phyloP scores from a whole-genome alignment of 306 rosid genomes.

The Abrus pulchellus region DNA sequence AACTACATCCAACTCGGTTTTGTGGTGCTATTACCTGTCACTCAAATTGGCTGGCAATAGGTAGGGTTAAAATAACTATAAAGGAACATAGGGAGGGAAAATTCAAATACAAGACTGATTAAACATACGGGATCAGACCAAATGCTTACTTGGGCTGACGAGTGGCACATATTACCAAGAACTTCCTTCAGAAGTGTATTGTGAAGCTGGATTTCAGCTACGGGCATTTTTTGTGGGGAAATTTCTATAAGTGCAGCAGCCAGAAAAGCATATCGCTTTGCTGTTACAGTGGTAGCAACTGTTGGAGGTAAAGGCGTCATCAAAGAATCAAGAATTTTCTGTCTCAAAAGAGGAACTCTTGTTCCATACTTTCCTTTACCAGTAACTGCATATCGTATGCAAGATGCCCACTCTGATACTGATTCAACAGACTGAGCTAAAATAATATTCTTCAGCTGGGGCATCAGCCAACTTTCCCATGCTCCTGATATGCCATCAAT shows the following conservation, averaged over 20 bases:
- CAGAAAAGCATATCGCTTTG: conserved; percentile 94
- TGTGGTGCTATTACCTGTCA: neutral
- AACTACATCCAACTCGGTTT: conserved; percentile 12
- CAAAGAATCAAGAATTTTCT: conserved; percentile 86
- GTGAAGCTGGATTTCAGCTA: conserved; percentile 81
- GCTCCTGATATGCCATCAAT: conserved; percentile 77
- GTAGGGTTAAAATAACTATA: conserved; percentile 17
- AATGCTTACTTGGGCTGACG: conserved; percentile 93
- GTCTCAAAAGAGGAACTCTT: conserved; percentile 88
- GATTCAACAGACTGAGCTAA: conserved; percentile 93
- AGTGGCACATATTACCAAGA: conserved; percentile 91
- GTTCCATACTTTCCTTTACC: conserved; percentile 98
- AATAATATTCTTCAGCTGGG: conserved; percentile 84
- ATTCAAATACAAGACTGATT: conserved; percentile 31
- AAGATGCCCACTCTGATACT: conserved; percentile 97
- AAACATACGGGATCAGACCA: conserved; percentile 39
- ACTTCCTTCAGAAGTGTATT: conserved; percentile 83
- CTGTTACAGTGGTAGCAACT: conserved; percentile 84
- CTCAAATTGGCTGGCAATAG: conserved; percentile 14
- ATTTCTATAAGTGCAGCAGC: conserved; percentile 94
- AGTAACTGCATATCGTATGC: conserved; percentile 94
- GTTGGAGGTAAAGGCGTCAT: conserved; percentile 81
- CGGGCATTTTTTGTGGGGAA: conserved; percentile 90
- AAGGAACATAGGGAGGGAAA: conserved; percentile 25
- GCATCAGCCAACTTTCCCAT: conserved; percentile 94